Evolutionary conservation across 192 early-diverging fungal genomes (phyloP), one percentile per base, ranked within the genome.

Genomic region (Entrophospora sp.): DNA sequence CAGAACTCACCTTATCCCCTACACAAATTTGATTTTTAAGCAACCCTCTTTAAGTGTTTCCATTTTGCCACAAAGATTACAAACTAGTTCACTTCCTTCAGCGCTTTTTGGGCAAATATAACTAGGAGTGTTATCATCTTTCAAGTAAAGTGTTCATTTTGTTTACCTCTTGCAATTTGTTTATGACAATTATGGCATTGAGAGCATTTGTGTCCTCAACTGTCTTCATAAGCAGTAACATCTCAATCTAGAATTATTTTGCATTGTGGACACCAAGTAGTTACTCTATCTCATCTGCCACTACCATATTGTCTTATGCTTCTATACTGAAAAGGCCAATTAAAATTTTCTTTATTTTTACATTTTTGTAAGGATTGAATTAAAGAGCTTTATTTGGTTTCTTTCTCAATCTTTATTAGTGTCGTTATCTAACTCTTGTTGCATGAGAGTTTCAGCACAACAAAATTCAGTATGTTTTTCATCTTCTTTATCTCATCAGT

Each of bases 371-470:
- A 44, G 37, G 38, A 1, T 62, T 45, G 22, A n/a, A 1, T 2
- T 12, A 44, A 62, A 52, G 27, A 62, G 22, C 40, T 36, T 62
- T 44, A 44, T 62, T 62, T 62, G 46, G 18, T 62, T 62, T 43
- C 61, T 62, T 44, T 62, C 61, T 62, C 36, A 62, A 43, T 62
- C 61, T 44, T 37, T 44, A 42, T 58, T 58, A 31, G 61, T 62
- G 35, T 62, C 40, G 12, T 62, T 6, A 62, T 62, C 30, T 62
- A 62, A 62, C 20, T 62, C 61, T 62, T 62, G 25, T 62, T 62
- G 61, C 40, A 62, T 16, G 9, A 62, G 38, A 62, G 60, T 62
- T 62, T 62, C 37, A 7, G 60, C 60, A 62, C 60, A 62, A 38
- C 36, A 62, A 40, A 62, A 62, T 22, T 62, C 31, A 62, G 18